Evolutionary conservation across 352 stramenopile species (phyloP).

Genomic region (Globisporangium alternatum): DNA sequence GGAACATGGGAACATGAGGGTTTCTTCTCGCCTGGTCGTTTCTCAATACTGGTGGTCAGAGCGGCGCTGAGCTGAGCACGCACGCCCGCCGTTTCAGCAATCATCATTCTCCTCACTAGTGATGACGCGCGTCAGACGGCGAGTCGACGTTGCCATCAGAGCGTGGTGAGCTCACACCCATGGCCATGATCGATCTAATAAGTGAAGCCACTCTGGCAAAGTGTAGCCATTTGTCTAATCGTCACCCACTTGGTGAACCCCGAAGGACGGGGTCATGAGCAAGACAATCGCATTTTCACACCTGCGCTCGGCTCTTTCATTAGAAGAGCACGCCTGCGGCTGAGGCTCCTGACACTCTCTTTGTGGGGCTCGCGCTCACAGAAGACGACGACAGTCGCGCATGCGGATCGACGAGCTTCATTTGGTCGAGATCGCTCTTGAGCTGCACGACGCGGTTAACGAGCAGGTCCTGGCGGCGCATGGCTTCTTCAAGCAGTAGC

Average conservation of each 20-base stretch:
- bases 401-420: slow-evolving; percentile 8
- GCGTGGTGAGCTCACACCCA: no score
- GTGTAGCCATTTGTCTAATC: no score
- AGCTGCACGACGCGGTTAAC: slow-evolving; percentile 35
- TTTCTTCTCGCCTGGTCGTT: background rate
- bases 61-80: no score
- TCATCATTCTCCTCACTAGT: background rate
- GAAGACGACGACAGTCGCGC: background rate
- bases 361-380: background rate
- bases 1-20: background rate
- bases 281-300: no score
- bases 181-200: no score
- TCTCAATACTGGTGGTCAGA: background rate
- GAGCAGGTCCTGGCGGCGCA: slow-evolving; percentile 42
- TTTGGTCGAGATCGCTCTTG: slow-evolving; percentile 32
- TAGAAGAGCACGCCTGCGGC: no score
- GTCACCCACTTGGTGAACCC: no score
- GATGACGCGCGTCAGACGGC: no score
- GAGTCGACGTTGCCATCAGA: no score
- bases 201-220: no score
- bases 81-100: background rate
- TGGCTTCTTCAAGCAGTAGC: slow-evolving; percentile 41
- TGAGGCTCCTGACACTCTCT: background rate
- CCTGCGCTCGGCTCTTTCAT: no score
- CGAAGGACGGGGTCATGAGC: no score